phyloP scores from a whole-genome alignment of 805 yeast genomes.

The Saturnispora serradocipensis region DNA sequence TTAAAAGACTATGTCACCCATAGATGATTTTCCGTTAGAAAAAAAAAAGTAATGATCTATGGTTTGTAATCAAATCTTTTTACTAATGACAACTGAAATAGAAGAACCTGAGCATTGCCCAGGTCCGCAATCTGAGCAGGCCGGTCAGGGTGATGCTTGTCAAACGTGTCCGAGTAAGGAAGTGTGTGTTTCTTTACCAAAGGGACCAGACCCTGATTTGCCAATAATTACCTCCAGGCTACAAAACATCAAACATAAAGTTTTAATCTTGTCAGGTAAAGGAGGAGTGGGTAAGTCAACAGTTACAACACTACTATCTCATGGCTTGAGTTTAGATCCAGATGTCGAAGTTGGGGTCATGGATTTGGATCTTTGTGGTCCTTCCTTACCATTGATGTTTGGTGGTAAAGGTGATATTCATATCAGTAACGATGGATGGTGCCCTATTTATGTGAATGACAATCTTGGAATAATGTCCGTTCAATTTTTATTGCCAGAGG shows the following conservation, averaged over 20 bases:
- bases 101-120: conserved; percentile 74
- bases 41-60: neutral
- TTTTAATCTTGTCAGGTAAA: conserved; percentile 70
- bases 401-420: conserved; percentile 90
- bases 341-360: conserved; percentile 86
- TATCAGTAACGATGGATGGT: conserved; percentile 88
- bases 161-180: conserved; percentile 89
- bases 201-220: conserved; percentile 71
- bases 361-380: conserved; percentile 98
- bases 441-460: conserved; percentile 93
- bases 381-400: conserved; percentile 88
- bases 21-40: neutral
- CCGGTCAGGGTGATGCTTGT: conserved; percentile 94
- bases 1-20: too few species aligned
- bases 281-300: conserved; percentile 99
- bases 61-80: neutral
- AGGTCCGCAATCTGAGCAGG: conserved; percentile 89
- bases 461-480: conserved; percentile 93
- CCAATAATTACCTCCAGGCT: conserved; percentile 64
- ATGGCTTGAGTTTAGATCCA: conserved; percentile 86
- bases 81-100: neutral
- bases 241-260: conserved; percentile 60
- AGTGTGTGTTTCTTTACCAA: conserved; percentile 78
- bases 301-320: conserved; percentile 88
- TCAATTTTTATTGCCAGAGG: conserved; percentile 88